Base-by-base conservation (phyloP, 2,329 filamentous ascomycete genomes). In the Sporothrix sp. region DNA sequence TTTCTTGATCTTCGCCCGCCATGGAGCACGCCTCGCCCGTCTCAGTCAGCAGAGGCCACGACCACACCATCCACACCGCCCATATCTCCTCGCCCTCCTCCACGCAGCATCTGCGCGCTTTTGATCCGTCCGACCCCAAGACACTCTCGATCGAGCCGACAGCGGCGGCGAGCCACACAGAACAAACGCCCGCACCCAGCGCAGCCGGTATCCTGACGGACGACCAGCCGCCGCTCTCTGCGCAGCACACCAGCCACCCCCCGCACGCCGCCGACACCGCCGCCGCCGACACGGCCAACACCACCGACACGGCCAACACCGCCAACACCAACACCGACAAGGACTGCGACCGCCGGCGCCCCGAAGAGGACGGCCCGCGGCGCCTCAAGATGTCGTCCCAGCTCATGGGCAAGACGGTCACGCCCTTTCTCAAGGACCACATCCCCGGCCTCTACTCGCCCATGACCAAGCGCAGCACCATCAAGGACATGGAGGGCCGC, bases 391-490 rank as follows among this genome's bases (percentile, higher is more conserved):
- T 81, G 73, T 71, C 77, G 43, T 71, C 73, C 54, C 83, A 83
- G 58, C 76, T 88, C 51, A 84, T 86, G 56, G 79, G 81, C 60
- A 81, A 87, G 68, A 87, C 86, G 52, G 82, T 95, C 56, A 85
- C 84, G 32, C 90, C 91, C 2, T 97, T 95, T 64, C 79, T 97
- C 49, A 82, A 86, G 58, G 85, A 89, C 64, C 90, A 97, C 63
- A 95, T 96, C 45, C 91, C 91, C 3, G 80, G 81, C 55, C 78
- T 93, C 61, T 96, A 97, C 68, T 87, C 89, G 30, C 87, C 87
- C 14, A 71, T 88, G 51, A 84, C 85, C 54, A 80, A 80, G 58
- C 68, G 70, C 7, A 71, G 73, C 52, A 66, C 68, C 48, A 64
- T 69, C 35, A 63, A 68, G 54, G 67, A 66, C 58, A 64, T 62